phyloP scores from a whole-genome alignment of 441 rosid species.

The Syzygium malaccense region DNA sequence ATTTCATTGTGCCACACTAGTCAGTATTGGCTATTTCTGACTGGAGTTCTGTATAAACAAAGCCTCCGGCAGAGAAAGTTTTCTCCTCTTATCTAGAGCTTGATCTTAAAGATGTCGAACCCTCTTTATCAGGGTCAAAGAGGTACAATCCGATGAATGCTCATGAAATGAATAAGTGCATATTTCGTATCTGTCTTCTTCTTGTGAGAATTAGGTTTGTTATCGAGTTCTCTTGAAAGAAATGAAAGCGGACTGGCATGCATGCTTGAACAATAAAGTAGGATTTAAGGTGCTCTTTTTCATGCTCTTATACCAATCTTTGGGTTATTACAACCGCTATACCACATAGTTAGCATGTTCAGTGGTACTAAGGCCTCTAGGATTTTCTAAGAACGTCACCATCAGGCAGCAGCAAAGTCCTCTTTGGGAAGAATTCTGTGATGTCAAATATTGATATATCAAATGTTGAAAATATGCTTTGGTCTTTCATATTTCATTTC shows the following conservation, averaged over 20 bases:
- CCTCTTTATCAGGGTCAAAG: conserved; percentile 85
- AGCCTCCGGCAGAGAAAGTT: conserved; percentile 62
- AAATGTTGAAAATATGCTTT: not conserved
- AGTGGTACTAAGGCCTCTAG: not conserved
- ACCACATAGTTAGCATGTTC: not conserved
- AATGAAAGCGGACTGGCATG: conserved; percentile 93
- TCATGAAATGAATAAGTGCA: not conserved
- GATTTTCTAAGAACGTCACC: not conserved
- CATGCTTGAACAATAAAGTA: conserved; percentile 76
- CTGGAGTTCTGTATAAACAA: conserved; percentile 11
- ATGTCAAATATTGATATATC: not conserved
- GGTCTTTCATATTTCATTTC: not conserved
- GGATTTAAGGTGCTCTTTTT: conserved; percentile 73
- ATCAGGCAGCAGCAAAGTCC: not conserved
- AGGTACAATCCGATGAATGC: conserved; percentile 33
- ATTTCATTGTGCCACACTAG: not conserved
- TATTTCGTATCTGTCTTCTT: not conserved
- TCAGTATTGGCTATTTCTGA: not conserved
- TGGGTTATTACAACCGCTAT: not conserved
- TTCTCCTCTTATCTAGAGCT: conserved; percentile 65
- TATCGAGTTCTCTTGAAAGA: conserved; percentile 71
- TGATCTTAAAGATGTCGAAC: conserved; percentile 76
- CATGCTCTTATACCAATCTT: not conserved
- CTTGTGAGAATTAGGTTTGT: not conserved
- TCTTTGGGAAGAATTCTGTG: not conserved